These are phyloP conservation scores for Paecilomyces dactylethromorphus DNA, from an alignment of 2,329 filamentous ascomycete species.

Conservation along the genomic window DNA sequence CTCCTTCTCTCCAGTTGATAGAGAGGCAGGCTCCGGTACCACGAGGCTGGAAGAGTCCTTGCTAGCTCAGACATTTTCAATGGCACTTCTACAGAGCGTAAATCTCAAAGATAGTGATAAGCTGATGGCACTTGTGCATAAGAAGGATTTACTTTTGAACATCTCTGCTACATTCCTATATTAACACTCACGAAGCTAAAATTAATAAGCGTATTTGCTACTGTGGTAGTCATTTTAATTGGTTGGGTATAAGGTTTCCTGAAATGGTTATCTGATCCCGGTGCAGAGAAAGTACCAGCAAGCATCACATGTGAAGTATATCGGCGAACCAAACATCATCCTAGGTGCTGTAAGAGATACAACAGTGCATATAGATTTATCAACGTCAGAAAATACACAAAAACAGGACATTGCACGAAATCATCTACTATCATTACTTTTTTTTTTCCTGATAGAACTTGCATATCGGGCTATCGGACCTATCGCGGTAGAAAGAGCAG, in stretches of 20 bases:
- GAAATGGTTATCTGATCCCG: conserved; percentile 25
- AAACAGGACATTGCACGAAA: no score
- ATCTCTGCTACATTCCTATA: background rate
- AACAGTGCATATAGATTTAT: no score
- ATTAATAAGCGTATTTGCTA: background rate
- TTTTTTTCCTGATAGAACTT: no score
- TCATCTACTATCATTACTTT: no score
- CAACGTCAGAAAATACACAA: no score
- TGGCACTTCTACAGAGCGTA: background rate
- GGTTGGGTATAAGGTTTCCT: conserved; percentile 22
- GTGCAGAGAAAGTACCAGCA: background rate
- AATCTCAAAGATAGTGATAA: background rate
- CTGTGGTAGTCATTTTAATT: background rate
- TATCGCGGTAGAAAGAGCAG: no score
- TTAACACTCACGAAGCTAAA: background rate
- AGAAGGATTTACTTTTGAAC: conserved; percentile 1
- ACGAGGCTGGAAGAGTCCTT: conserved; percentile 46
- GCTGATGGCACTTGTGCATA: conserved; percentile 3
- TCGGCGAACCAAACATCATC: background rate
- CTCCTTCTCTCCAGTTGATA: conserved; percentile 46
- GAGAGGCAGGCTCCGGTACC: conserved; percentile 44
- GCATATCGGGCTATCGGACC: no score
- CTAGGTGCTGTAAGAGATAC: no score
- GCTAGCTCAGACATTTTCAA: conserved; percentile 24
- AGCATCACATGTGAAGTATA: background rate